Base-by-base conservation (phyloP, 2,329 filamentous ascomycete species). In the Diaporthe citriasiana region DNA sequence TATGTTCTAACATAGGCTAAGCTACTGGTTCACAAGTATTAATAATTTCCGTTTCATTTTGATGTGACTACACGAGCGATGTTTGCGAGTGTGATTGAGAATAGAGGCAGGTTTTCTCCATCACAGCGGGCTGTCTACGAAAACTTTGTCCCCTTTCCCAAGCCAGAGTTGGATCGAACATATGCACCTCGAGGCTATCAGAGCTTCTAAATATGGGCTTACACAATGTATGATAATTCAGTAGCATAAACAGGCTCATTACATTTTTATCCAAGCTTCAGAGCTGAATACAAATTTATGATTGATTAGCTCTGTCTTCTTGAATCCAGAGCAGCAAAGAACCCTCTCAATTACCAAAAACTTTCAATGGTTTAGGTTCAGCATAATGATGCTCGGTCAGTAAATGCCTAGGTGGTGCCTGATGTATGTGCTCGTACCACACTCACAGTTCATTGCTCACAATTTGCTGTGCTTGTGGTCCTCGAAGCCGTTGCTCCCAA, bases 1-100 rank as follows among this genome's bases (percentile, higher is more conserved):
- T 51, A 42, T 71, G 45, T 60, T 42, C 17, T 33, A 17, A 19
- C 25, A 51, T 60, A 25, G 55, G 38, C 57, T 63, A 33, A 45
- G 40, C 57, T 63, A 25, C 42, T 38, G n/a, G 8, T 17, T 19
- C 8, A 53, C 13, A 15, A 51, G 30, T 51, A 4, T 51, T 51
- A 5, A 42, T 13, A 25, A 42, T 3, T 51, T 51, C 38, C 33
- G 27, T 7, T 33, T 27, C 22, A 10, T 12, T 10, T 17, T 19
- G 3, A 12, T 15, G 1, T 63, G 25, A 22, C 8, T n/a, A 1
- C 27, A 17, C 19, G 30, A 35, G 30, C 17, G 10, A 7, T 45
- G 30, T 35, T 25, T 66, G 22, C 30, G 30, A 9, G 5, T 22
- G 17, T 47, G 19, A 30, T 47, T 33, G 25, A 19, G 9, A 33